Evolutionary conservation across 2,329 filamentous ascomycete species (phyloP).

Genomic region (Calonectria crousiana): DNA sequence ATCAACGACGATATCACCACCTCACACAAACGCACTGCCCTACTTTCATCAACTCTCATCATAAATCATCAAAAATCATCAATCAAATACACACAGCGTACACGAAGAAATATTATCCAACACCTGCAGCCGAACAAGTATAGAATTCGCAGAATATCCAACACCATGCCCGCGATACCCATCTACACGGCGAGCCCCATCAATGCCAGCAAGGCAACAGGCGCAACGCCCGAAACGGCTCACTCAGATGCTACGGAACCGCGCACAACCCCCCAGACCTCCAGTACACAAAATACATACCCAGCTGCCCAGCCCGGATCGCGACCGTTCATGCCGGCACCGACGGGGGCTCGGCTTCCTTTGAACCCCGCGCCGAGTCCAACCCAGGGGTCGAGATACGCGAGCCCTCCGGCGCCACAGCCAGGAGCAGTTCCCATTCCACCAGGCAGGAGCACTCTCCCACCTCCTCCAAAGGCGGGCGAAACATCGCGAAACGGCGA

Average conservation of each 20-base stretch:
- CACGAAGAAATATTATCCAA: neutral
- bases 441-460: slow-evolving; percentile 50
- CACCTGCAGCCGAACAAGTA: neutral
- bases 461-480: slow-evolving; percentile 65
- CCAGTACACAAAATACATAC: slow-evolving; percentile 49
- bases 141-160: neutral
- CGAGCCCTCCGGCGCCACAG: slow-evolving; percentile 66
- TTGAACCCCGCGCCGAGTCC: slow-evolving; percentile 56
- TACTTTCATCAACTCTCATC: neutral
- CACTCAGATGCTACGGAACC: slow-evolving; percentile 36
- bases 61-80: neutral
- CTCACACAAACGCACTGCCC: neutral
- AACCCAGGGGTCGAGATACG: slow-evolving; percentile 49
- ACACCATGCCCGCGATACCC: slow-evolving; percentile 70
- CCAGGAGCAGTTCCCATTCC: slow-evolving; percentile 67
- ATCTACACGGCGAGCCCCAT: slow-evolving; percentile 72
- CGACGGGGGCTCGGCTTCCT: slow-evolving; percentile 55
- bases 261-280: slow-evolving; percentile 37
- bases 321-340: slow-evolving; percentile 54
- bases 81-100: neutral
- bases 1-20: neutral
- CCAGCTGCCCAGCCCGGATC: slow-evolving; percentile 42
- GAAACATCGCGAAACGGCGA: slow-evolving; percentile 55
- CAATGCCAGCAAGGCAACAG: slow-evolving; percentile 65
- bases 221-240: slow-evolving; percentile 60